Percentiles rank a stretch among this genome's conserved stretches.
These are phyloP conservation scores for Pseudogymnoascus sp. DNA, from an alignment of 2,329 filamentous ascomycete genomes.

Conservation along the genomic window DNA sequence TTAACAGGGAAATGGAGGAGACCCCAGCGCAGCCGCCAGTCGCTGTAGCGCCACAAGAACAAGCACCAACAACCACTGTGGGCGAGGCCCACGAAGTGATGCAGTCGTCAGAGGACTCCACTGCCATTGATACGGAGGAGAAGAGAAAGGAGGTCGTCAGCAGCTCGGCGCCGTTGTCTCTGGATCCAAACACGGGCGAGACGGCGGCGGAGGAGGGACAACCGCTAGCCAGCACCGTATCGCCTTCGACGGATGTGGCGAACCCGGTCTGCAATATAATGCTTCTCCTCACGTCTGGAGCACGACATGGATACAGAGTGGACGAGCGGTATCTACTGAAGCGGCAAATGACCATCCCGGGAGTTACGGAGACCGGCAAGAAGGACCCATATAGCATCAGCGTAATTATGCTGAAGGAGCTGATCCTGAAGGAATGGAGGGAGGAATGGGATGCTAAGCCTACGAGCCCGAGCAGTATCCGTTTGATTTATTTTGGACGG, in stretches of 20 bases:
- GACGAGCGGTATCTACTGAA: constrained; percentile 78
- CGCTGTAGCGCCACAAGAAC: background rate
- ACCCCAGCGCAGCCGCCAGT: background rate
- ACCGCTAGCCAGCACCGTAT: background rate
- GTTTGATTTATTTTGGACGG: constrained; percentile 86
- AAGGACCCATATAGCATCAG: constrained; percentile 82
- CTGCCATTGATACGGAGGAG: constrained; percentile 1
- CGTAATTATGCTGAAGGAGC: constrained; percentile 86
- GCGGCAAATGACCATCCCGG: constrained; percentile 68
- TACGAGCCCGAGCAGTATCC: constrained; percentile 77
- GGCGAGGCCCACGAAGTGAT: background rate
- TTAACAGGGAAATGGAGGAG: constrained; percentile 6
- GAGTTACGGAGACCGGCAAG: constrained; percentile 47
- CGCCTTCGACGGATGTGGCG: constrained; percentile 24
- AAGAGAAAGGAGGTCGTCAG: constrained; percentile 1
- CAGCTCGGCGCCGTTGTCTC: background rate
- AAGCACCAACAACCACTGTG: background rate
- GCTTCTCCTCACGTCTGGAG: constrained; percentile 71
- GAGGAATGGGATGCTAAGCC: constrained; percentile 85
- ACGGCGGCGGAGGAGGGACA: background rate
- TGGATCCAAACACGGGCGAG: background rate
- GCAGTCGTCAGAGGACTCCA: background rate
- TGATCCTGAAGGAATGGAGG: constrained; percentile 89
- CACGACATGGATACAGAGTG: constrained; percentile 81
- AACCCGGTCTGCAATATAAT: constrained; percentile 60